Base-by-base conservation (phyloP, 2,329 filamentous ascomycete species). In the Ustulina deusta region DNA sequence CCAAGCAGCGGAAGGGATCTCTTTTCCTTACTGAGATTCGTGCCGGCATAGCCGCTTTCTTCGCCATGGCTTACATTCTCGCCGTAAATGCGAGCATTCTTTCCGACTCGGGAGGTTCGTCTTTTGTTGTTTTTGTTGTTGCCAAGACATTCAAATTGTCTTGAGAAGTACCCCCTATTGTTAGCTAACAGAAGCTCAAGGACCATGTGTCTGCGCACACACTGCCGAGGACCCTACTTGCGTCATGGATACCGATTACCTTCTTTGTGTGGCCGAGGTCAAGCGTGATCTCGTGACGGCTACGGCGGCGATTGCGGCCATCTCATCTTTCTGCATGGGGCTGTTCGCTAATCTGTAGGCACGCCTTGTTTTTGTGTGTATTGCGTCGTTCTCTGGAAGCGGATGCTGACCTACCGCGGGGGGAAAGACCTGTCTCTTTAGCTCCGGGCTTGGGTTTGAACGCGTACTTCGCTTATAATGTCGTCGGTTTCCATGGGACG, bases 251-350 rank as follows among this genome's bases (percentile, higher is more conserved):
- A 75, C 82, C 4, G 86, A 86, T 25, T 93, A 93, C 73, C 77
- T 85, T 69, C 79, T 90, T n/a, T 93, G 91, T 77, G 80, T 83
- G 71, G 79, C 84, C 74, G 86, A 85, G 70, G 78, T 95, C 76
- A 91, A 91, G 79, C 89, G 92, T 36, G 93, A 97, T 76, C 81
- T 94, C 44, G 91, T 97, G 62, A 97, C 93, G 6, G 93, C 91
- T 11, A 97, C 93, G 4, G 93, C 93, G 51, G 93, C 93, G 62
- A 94, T 96, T 71, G 86, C 92, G 15, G 91, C 92, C 29, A 81
- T 97, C 54, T 88, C 91, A 2, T 91, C 89, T n/a, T 94, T 97
- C 79, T 90, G 85, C 79, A 94, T 97, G 91, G 93, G 93, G 22
- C 79, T 95, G 1, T 89, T 94, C 71, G 90, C 93, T 69, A 97